phyloP scores from a whole-genome alignment of 2,329 filamentous ascomycete species.

The Colletotrichum cereale region DNA sequence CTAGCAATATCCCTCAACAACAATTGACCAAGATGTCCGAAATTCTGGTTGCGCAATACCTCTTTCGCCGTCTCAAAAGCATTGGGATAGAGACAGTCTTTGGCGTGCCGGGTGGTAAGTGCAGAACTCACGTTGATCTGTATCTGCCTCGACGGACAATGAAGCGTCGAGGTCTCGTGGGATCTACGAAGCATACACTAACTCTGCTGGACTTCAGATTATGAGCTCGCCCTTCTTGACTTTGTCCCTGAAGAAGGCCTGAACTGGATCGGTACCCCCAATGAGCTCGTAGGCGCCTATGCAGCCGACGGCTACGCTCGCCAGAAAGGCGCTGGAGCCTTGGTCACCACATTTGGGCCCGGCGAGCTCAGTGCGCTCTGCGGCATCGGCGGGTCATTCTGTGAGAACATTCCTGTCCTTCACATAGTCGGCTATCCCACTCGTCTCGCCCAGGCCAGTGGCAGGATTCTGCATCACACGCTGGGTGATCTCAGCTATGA shows the following conservation, averaged over 20 bases:
- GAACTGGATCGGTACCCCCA: constrained; percentile 63
- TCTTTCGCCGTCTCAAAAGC: constrained; percentile 62
- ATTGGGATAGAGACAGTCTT: constrained; percentile 62
- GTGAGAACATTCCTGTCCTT: constrained; percentile 67
- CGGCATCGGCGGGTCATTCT: constrained; percentile 68
- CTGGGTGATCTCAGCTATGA: constrained; percentile 67
- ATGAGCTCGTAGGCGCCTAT: constrained; percentile 70
- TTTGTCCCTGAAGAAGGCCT: constrained; percentile 60
- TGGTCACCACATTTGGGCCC: constrained; percentile 72
- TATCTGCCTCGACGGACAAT: no score
- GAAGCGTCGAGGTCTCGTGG: no score
- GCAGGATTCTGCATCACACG: constrained; percentile 62
- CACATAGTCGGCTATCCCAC: constrained; percentile 61
- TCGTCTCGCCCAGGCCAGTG: constrained; percentile 46
- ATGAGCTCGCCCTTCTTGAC: constrained; percentile 66
- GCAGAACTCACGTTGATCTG: no score
- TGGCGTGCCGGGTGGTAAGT: constrained; percentile 58
- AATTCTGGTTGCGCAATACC: constrained; percentile 59
- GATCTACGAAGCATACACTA: no score
- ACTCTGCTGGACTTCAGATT: constrained; percentile 52
- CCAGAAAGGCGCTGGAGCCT: constrained; percentile 66
- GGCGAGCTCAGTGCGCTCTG: constrained; percentile 67
- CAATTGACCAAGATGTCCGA: constrained; percentile 39
- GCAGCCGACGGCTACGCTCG: constrained; percentile 72
- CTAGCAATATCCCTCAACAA: no score